A percentile compares a stretch with the other conserved stretches of the same genome.
Evolutionary conservation across 1,284 basidiomycete species (phyloP).

Genomic region (Cryptococcus hybrid): DNA sequence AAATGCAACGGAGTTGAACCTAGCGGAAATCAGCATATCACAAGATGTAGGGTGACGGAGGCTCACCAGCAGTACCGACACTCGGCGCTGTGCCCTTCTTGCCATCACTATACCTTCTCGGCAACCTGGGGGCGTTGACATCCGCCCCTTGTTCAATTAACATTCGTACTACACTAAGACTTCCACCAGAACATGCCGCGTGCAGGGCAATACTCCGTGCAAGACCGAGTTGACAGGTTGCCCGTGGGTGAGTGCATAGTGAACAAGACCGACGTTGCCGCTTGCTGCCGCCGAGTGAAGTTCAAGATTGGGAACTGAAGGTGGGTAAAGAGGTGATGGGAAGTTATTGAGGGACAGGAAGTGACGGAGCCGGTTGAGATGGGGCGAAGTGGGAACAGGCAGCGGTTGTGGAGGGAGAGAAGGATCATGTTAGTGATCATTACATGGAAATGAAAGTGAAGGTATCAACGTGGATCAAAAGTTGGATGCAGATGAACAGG

Average conservation of each 20-base stretch:
- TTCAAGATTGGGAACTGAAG: slow-evolving; percentile 74
- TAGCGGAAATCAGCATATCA: slow-evolving; percentile 7
- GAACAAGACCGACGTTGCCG: slow-evolving; percentile 68
- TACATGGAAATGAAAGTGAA: not conserved
- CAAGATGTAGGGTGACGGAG: not conserved
- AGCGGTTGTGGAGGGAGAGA: slow-evolving; percentile 1
- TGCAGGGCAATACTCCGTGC: slow-evolving; percentile 90
- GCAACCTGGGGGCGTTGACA: slow-evolving; percentile 70
- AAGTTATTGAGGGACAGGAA: not conserved
- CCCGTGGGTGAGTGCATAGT: slow-evolving; percentile 75
- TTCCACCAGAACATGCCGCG: slow-evolving; percentile 83
- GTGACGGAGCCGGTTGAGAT: slow-evolving; percentile 7
- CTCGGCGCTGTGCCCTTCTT: slow-evolving; percentile 56
- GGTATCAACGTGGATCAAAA: not conserved
- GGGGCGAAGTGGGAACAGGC: slow-evolving; percentile 1
- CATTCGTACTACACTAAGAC: slow-evolving; percentile 75
- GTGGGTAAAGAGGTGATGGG: slow-evolving; percentile 7
- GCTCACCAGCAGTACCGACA: slow-evolving; percentile 62
- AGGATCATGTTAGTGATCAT: not conserved
- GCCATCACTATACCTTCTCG: slow-evolving; percentile 71
- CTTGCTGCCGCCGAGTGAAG: slow-evolving; percentile 84
- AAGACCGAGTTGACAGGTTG: slow-evolving; percentile 91
- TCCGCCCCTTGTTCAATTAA: slow-evolving; percentile 88
- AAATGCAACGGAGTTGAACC: slow-evolving; percentile 93
- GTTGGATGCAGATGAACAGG: not conserved